phyloP scores from a whole-genome alignment of 2,329 filamentous ascomycete genomes.

The Epichloe typhina region DNA sequence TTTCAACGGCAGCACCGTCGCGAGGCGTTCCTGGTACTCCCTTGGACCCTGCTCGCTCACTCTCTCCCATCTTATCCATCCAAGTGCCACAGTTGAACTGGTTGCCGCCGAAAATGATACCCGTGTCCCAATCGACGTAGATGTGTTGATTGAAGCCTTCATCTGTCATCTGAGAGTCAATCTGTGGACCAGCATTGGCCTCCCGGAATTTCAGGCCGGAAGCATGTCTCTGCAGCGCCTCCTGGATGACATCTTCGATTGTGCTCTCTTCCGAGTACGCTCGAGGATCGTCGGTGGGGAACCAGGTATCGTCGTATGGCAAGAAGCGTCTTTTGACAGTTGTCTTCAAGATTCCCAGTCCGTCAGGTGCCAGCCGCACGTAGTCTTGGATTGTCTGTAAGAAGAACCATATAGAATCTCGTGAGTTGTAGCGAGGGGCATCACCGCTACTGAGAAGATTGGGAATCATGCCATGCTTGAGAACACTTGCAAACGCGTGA shows the following conservation, averaged over 20 bases:
- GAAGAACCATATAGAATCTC: slow-evolving; percentile 97
- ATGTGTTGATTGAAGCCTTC: slow-evolving; percentile 89
- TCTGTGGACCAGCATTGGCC: slow-evolving; percentile 76
- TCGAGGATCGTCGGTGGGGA: slow-evolving; percentile 63
- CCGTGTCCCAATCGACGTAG: slow-evolving; percentile 77
- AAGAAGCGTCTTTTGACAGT: slow-evolving; percentile 75
- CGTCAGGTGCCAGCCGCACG: slow-evolving; percentile 65
- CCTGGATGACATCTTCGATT: slow-evolving; percentile 81
- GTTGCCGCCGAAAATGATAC: slow-evolving; percentile 87
- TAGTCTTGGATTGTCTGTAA: slow-evolving; percentile 94
- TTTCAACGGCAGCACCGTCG: slow-evolving; percentile 89
- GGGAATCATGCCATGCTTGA: slow-evolving; percentile 98
- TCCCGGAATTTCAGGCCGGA: slow-evolving; percentile 84
- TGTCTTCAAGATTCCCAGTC: slow-evolving; percentile 58
- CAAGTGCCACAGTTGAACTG: slow-evolving; percentile 94
- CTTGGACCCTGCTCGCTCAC: slow-evolving; percentile 77
- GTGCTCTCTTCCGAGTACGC: slow-evolving; percentile 79
- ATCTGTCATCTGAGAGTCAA: slow-evolving; percentile 87
- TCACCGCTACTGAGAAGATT: slow-evolving; percentile 82
- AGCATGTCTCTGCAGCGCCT: slow-evolving; percentile 85
- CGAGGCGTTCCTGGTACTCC: slow-evolving; percentile 92
- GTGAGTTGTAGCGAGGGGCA: slow-evolving; percentile 82
- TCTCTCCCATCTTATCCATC: slow-evolving; percentile 99
- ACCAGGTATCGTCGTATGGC: slow-evolving; percentile 94
- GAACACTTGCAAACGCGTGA: slow-evolving; percentile 80